phyloP scores from a whole-genome alignment of 2,329 filamentous ascomycete genomes.

The Colletotrichum aenigma region DNA sequence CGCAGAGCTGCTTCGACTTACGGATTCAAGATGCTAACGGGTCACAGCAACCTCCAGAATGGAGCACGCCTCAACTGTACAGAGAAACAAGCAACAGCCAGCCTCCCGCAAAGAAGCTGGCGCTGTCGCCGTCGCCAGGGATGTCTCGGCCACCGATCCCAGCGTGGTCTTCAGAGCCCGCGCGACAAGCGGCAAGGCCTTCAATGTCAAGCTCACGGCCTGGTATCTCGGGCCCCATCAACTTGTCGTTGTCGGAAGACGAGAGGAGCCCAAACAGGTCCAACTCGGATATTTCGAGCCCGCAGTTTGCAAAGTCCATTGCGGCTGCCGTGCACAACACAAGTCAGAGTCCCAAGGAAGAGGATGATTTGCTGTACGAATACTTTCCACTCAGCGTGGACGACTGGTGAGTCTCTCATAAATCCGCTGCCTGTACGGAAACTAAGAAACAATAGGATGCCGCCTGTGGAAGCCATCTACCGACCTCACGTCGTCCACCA shows the following conservation, averaged over 20 bases:
- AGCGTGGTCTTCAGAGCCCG: conserved; percentile 47
- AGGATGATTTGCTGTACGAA: conserved; percentile 86
- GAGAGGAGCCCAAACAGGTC: conserved; percentile 61
- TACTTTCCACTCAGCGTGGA: conserved; percentile 92
- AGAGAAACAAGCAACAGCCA: conserved; percentile 40
- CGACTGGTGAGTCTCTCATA: conserved; percentile 67
- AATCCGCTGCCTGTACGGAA: background rate
- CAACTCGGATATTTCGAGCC: conserved; percentile 55
- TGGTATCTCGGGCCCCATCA: conserved; percentile 46
- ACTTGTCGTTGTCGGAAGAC: conserved; percentile 63
- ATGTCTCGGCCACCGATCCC: conserved; percentile 59
- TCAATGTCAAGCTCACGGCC: background rate
- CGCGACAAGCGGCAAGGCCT: background rate
- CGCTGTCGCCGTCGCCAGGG: conserved; percentile 58
- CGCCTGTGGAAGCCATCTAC: conserved; percentile 88
- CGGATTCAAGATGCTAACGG: conserved; percentile 14
- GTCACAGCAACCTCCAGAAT: conserved; percentile 44
- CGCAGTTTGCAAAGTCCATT: conserved; percentile 46
- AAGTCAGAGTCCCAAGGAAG: conserved; percentile 71
- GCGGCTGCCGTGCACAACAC: conserved; percentile 36
- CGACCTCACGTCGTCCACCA: conserved; percentile 94
- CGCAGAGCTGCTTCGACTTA: conserved; percentile 13
- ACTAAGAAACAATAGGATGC: conserved; percentile 61
- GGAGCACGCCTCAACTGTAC: conserved; percentile 45
- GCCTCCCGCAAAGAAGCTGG: conserved; percentile 57